Evolutionary conservation across 2,329 filamentous ascomycete species (phyloP).

Genomic region (Neocucurbitaria cava): DNA sequence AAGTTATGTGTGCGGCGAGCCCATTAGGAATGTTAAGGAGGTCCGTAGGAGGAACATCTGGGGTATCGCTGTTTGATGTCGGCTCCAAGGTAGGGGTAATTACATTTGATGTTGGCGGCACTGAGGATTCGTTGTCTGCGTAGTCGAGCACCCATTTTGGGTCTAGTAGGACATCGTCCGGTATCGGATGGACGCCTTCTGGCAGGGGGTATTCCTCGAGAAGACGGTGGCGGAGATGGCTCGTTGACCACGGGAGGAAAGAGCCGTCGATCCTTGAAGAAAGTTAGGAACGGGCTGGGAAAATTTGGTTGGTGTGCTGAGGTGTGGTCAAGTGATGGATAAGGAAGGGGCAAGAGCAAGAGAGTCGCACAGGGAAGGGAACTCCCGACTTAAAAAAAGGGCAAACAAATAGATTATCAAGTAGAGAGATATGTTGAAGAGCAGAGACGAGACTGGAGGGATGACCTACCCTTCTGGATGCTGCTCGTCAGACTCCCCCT

Average conservation of each 20-base stretch:
- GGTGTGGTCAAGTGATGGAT: background rate
- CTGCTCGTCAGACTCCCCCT: constrained; percentile 91
- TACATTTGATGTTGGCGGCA: background rate
- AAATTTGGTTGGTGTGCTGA: background rate
- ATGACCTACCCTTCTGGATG: constrained; percentile 79
- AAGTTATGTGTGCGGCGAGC: constrained; percentile 63
- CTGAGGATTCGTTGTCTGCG: constrained; percentile 23
- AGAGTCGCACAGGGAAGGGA: background rate
- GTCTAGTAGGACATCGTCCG: constrained; percentile 75
- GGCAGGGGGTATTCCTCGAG: constrained; percentile 74
- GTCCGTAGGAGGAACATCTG: constrained; percentile 48
- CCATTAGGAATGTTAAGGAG: constrained; percentile 66
- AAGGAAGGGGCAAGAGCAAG: background rate
- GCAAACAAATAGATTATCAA: background rate
- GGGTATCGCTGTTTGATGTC: constrained; percentile 5
- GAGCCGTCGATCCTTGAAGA: constrained; percentile 74
- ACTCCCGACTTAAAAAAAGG: background rate
- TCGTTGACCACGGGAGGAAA: constrained; percentile 78
- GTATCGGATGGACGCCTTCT: constrained; percentile 70
- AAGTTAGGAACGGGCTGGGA: constrained; percentile 3
- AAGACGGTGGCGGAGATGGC: constrained; percentile 71
- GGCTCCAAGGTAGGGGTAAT: background rate
- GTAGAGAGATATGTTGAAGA: background rate
- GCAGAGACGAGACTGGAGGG: background rate
- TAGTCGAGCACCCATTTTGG: constrained; percentile 72